These are phyloP conservation scores for Phytophthora nicotianae DNA, from an alignment of 352 stramenopile species.

Conservation along the genomic window DNA sequence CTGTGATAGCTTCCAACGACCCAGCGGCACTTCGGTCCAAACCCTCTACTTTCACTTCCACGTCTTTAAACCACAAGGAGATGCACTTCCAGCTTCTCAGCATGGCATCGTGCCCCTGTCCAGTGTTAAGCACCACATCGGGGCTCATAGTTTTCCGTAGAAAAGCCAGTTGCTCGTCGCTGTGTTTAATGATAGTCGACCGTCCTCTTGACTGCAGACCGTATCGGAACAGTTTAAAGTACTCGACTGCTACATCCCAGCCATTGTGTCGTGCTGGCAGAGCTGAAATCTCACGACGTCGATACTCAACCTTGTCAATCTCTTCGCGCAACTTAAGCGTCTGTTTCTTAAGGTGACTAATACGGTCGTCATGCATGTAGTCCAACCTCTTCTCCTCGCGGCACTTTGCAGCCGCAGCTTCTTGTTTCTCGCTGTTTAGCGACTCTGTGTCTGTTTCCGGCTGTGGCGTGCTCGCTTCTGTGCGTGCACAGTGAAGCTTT, in stretches of 20 bases:
- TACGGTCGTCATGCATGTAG: conserved; percentile 2
- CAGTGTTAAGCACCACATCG: conserved; percentile 15
- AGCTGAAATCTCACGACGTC: background rate
- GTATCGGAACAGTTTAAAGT: conserved; percentile 17
- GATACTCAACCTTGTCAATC: conserved; percentile 12
- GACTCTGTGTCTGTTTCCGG: conserved; percentile 22
- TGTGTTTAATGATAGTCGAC: background rate
- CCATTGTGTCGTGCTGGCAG: conserved; percentile 3
- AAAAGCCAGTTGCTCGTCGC: conserved; percentile 13
- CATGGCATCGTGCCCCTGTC: conserved; percentile 15
- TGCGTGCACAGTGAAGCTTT: background rate
- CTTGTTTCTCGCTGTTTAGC: conserved; percentile 14
- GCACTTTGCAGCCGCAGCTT: background rate
- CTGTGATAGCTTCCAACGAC: conserved; percentile 9
- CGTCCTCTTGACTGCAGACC: conserved; percentile 15
- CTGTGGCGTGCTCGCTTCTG: conserved; percentile 3
- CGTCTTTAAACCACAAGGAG: conserved; percentile 23
- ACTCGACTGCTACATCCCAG: conserved; percentile 16
- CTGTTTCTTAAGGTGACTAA: conserved; percentile 14
- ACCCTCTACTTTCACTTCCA: conserved; percentile 13
- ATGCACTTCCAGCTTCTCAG: conserved; percentile 24
- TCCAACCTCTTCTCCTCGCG: background rate
- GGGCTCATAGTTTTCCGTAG: conserved; percentile 10
- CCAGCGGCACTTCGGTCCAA: conserved; percentile 8
- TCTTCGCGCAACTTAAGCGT: conserved; percentile 16